Conservation (phyloP, 2,329 filamentous ascomycete species). For the Exophiala bonariae region DNA sequence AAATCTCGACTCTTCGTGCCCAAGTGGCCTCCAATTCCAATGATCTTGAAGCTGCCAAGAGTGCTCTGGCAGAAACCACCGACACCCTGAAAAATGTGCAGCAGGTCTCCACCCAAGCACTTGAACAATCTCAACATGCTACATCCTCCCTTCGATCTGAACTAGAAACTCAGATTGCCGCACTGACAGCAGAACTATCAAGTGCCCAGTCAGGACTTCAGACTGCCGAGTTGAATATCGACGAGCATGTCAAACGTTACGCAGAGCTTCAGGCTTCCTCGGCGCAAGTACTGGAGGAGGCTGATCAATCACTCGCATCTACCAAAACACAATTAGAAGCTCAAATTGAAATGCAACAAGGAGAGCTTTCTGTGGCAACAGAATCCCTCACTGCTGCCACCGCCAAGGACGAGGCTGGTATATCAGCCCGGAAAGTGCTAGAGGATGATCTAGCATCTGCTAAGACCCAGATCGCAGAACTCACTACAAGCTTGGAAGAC, state of each 20-base stretch:
- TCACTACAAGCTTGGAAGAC: constrained; percentile 11
- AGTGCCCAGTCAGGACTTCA: constrained; percentile 61
- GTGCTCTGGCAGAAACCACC: constrained; percentile 19
- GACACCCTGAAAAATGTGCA: constrained; percentile 18
- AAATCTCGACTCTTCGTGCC: constrained; percentile 14
- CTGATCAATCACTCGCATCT: constrained; percentile 13
- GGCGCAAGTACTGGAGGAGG: constrained; percentile 15
- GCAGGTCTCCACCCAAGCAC: constrained; percentile 14
- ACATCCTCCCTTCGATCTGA: constrained; percentile 38
- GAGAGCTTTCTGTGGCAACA: constrained; percentile 13
- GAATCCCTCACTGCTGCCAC: constrained; percentile 12
- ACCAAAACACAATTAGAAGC: constrained; percentile 10
- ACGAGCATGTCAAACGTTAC: constrained; percentile 20
- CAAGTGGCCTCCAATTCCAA: constrained; percentile 13
- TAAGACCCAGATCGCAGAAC: constrained; percentile 14
- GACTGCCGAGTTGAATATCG: constrained; percentile 12
- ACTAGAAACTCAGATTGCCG: constrained; percentile 69
- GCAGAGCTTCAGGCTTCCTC: constrained; percentile 17
- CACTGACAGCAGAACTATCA: constrained; percentile 69
- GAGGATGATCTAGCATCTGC: constrained; percentile 15
- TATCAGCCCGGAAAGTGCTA: constrained; percentile 8
- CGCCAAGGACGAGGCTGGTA: constrained; percentile 12
- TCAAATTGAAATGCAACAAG: constrained; percentile 17
- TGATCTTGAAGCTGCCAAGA: constrained; percentile 23
- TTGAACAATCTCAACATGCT: constrained; percentile 19